Evolutionary conservation across 2,329 filamentous ascomycete species (phyloP), one percentile per base, ranked within the genome.

Genomic region (Diaporthe eres): DNA sequence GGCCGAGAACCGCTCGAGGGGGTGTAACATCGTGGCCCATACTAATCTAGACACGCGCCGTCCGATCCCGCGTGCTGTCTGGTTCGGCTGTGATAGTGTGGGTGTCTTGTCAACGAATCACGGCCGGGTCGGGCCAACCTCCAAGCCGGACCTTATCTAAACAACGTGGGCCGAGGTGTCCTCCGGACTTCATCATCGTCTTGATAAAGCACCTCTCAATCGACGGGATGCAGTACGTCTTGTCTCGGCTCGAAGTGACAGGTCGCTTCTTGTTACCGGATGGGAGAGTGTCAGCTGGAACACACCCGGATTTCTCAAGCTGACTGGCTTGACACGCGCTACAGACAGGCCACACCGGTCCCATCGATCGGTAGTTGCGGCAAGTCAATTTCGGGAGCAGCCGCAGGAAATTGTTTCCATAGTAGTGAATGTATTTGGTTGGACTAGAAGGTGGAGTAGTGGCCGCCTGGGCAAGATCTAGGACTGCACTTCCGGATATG

Each of bases 21-120:
- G 47, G 65, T 34, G 65, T 70, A 55, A 70, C 65, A 70, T 70
- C 65, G 65, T 22, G 49, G n/a, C 34, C 34, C 49, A 70, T 70
- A 70, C 65, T 70, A 42, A 70, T 70, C 49, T 19, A 70, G 65
- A 70, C 65, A 70, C 65, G 65, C 65, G 65, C 65, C 65, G 65
- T 34, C 42, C 31, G 4, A 19, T 55, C 65, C 49, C 65, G 65
- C 49, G 47, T 70, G 65, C 49, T 55, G 65, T 53, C 34, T 70
- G 65, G 49, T 55, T 53, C 65, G 49, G 65, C 65, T 28, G 34
- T 39, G 65, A 70, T 42, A 28, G 65, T 39, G 65, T 55, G 34
- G 65, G 47, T 42, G 49, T 31, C 22, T 39, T 49, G 22, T 31
- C 65, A 55, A 70, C 65, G 65, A 70, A 55, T 70, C 65, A 55